phyloP scores from a whole-genome alignment of 768 basidiomycete species.

The Candolleomyces aberdarensis region DNA sequence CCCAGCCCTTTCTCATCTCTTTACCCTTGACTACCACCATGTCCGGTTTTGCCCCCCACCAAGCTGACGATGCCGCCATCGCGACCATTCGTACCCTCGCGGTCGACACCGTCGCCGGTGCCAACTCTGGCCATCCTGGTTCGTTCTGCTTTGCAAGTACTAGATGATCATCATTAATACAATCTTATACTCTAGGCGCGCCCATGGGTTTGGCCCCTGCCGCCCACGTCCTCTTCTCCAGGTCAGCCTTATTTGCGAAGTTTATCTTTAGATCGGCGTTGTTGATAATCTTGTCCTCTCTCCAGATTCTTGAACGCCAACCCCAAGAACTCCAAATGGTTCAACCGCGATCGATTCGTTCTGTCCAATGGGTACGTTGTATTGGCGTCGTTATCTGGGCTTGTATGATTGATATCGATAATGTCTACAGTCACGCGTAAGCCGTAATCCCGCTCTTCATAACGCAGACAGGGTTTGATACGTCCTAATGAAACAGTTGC shows the following conservation, averaged over 20 bases:
- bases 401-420: slow-evolving; percentile 7
- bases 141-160: slow-evolving; percentile 4
- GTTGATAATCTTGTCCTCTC: not conserved
- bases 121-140: slow-evolving; percentile 95
- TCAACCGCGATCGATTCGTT: slow-evolving; percentile 95
- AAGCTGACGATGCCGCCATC: slow-evolving; percentile 55
- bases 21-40: slow-evolving; percentile 27
- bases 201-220: slow-evolving; percentile 93
- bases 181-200: slow-evolving; percentile 53
- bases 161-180: slow-evolving; percentile 13
- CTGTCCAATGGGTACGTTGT: slow-evolving; percentile 87
- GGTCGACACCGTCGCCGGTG: slow-evolving; percentile 75
- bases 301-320: slow-evolving; percentile 82
- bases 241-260: slow-evolving; percentile 36
- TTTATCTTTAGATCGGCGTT: slow-evolving; percentile 1
- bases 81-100: slow-evolving; percentile 76
- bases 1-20: slow-evolving; percentile 12
- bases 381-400: not conserved
- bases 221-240: slow-evolving; percentile 76
- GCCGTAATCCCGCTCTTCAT: slow-evolving; percentile 22
- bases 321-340: slow-evolving; percentile 88
- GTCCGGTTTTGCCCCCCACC: slow-evolving; percentile 37
- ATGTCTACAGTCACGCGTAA: slow-evolving; percentile 64
- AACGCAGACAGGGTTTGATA: slow-evolving; percentile 3
- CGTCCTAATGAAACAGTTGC: slow-evolving; percentile 50